Conservation (phyloP, 768 basidiomycete species). For the Collybia sordida region DNA sequence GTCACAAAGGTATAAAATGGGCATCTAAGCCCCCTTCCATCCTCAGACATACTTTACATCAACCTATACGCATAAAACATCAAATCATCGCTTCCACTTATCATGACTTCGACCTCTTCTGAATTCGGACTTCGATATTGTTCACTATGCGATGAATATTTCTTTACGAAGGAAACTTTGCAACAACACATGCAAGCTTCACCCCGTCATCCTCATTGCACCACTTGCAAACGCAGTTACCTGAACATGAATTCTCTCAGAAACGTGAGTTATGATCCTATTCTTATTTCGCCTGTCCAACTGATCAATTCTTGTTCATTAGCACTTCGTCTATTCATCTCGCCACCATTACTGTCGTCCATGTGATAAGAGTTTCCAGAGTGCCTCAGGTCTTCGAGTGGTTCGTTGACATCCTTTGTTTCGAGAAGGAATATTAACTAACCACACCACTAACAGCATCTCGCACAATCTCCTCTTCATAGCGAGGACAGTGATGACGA, state of each 20-base stretch:
- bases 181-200: conserved; percentile 4
- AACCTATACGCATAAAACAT: neutral
- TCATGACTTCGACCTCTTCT: neutral
- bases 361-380: conserved; percentile 2
- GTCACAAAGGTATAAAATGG: conserved; percentile 8
- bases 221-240: conserved; percentile 1
- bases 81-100: neutral
- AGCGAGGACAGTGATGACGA: neutral
- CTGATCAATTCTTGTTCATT: neutral
- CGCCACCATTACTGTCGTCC: neutral
- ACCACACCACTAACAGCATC: neutral
- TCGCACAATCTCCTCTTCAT: neutral
- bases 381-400: neutral
- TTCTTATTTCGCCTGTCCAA: neutral
- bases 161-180: conserved; percentile 6
- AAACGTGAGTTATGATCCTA: neutral
- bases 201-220: neutral
- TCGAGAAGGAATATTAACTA: neutral
- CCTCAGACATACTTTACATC: neutral
- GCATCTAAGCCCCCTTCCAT: neutral
- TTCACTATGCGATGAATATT: conserved; percentile 7
- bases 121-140: conserved; percentile 1
- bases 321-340: neutral
- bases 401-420: neutral
- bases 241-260: conserved; percentile 1